Base-by-base conservation (phyloP, 2,329 filamentous ascomycete genomes). In the Verticillium isaacii region DNA sequence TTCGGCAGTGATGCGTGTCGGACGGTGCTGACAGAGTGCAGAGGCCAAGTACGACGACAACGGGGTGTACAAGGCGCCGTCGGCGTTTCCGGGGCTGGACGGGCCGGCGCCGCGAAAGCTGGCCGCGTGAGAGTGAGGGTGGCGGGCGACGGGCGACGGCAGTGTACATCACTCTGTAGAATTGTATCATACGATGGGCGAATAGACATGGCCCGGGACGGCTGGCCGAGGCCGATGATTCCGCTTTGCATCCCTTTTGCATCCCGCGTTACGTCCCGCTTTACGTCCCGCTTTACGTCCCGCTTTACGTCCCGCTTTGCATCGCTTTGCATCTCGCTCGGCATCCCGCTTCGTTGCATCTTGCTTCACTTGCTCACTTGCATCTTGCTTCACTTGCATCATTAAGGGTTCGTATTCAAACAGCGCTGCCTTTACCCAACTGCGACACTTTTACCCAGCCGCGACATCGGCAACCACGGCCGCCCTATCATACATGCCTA, bases 11-110 rank as follows among this genome's bases (percentile, higher is more conserved):
- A 29, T 29, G 29, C 29, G 5, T 4, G 25, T 29, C 29, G 58
- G 9, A 23, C 57, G 37, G 39, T 63, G 25, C 62, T 32, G 23
- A 6, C 36, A 14, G 14, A 32, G 32, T 56, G 60, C 64, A 80
- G 78, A 80, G 69, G 78, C 78, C 56, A 76, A 77, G 66, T 80
- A 80, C 60, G 78, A 80, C 60, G 75, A 80, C 65, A 80, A 80
- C 59, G 78, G 78, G 61, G 72, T 71, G 37, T 80, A 80, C 67
- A 75, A 74, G 63, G 70, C 76, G 9, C 78, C 78, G 9, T 70
- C 69, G 45, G n/a, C 45, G 6, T 50, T 50, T 7, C 45, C 45
- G 11, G 19, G n/a, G 45, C 36, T 62, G 69, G 11, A 56, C 41
- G 52, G 61, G 19, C 45, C 45, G 19, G 45, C 45, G 19, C n/a